Evolutionary conservation across 2,329 filamentous ascomycete genomes (phyloP).

Genomic region (Dactylellina parvicollis): DNA sequence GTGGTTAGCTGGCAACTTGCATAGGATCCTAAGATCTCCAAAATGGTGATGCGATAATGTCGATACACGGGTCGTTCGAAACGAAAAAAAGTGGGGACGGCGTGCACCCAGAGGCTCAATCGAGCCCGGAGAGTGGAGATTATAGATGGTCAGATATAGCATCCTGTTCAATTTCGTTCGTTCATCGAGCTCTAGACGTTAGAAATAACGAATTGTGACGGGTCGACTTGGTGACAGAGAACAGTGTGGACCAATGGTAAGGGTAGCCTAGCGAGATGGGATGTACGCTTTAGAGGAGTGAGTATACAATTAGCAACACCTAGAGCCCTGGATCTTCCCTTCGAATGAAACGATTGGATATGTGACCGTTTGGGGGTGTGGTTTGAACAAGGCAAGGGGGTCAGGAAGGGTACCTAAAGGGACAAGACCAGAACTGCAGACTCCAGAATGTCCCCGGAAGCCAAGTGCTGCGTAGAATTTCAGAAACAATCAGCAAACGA

Average conservation of each 20-base stretch:
- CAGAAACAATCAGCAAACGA: slow-evolving; percentile 18
- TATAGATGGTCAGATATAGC: slow-evolving; percentile 42
- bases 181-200: slow-evolving; percentile 20
- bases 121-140: slow-evolving; percentile 27
- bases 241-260: slow-evolving; percentile 24
- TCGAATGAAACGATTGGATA: slow-evolving; percentile 50
- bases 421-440: slow-evolving; percentile 31
- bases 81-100: neutral
- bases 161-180: slow-evolving; percentile 32
- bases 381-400: slow-evolving; percentile 19
- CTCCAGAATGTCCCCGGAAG: slow-evolving; percentile 21
- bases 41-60: slow-evolving; percentile 11
- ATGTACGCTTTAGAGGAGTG: neutral
- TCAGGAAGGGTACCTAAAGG: slow-evolving; percentile 30
- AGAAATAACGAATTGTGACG: slow-evolving; percentile 40
- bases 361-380: slow-evolving; percentile 17
- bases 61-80: slow-evolving; percentile 15
- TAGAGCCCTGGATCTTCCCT: slow-evolving; percentile 20
- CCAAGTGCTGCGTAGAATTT: slow-evolving; percentile 43
- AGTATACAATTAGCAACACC: slow-evolving; percentile 8
- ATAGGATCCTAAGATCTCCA: neutral
- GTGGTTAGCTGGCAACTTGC: neutral
- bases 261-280: slow-evolving; percentile 39
- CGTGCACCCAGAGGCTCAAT: neutral
- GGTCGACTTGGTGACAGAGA: slow-evolving; percentile 6